These are phyloP conservation scores for Vigna mungo DNA, from an alignment of 306 rosid genomes.

Conservation along the genomic window DNA sequence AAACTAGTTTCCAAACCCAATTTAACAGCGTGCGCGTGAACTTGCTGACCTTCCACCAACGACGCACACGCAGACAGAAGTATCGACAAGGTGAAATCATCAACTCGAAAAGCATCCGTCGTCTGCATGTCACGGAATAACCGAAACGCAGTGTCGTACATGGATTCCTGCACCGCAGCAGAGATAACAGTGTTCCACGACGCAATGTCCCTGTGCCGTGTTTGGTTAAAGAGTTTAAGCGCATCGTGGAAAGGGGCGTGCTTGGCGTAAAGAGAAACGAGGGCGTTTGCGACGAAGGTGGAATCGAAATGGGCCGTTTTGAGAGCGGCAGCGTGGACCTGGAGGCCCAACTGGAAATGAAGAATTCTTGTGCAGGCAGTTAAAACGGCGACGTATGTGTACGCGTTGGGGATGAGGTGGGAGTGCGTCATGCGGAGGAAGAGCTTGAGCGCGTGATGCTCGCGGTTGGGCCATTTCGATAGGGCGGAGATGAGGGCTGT, in stretches of 20 bases:
- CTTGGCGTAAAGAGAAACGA: slow-evolving; percentile 65
- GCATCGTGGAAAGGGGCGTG: slow-evolving; percentile 53
- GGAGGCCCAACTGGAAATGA: slow-evolving; percentile 59
- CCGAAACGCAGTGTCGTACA: slow-evolving; percentile 54
- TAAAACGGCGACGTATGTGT: slow-evolving; percentile 78
- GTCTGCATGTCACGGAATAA: slow-evolving; percentile 60
- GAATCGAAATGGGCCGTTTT: slow-evolving; percentile 61
- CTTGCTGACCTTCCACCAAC: slow-evolving; percentile 58
- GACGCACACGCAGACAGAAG: slow-evolving; percentile 67
- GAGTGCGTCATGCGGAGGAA: slow-evolving; percentile 68
- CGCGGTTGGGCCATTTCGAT: slow-evolving; percentile 60
- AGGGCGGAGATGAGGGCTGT: slow-evolving; percentile 75
- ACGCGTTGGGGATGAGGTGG: slow-evolving; percentile 67
- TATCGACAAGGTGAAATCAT: slow-evolving; percentile 69
- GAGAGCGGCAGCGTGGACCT: slow-evolving; percentile 66
- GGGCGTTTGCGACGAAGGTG: slow-evolving; percentile 70
- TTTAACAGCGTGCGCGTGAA: slow-evolving; percentile 74
- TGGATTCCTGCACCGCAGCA: slow-evolving; percentile 53
- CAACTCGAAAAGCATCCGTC: slow-evolving; percentile 49
- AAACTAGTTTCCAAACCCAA: slow-evolving; percentile 65
- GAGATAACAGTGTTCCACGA: slow-evolving; percentile 79
- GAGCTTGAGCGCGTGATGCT: slow-evolving; percentile 62
- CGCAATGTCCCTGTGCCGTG: slow-evolving; percentile 61
- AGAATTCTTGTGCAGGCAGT: slow-evolving; percentile 63
- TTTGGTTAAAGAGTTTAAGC: slow-evolving; percentile 62